Percentiles rank a stretch among this genome's conserved stretches.
Evolutionary conservation across 1,139 yeast species (phyloP).

Genomic region (Geotrichum australiense): DNA sequence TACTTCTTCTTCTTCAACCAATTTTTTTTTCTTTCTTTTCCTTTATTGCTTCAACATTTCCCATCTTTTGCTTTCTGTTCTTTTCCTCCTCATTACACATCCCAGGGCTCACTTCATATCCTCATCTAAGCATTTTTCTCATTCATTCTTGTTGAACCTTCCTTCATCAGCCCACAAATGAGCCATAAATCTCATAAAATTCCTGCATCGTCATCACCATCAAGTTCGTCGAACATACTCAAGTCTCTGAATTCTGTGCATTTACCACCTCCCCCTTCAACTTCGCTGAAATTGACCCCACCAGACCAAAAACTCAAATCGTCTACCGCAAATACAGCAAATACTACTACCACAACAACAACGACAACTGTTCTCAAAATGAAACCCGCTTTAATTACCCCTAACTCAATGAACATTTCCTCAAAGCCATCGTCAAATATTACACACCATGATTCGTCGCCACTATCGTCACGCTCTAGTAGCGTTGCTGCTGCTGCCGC

Average conservation of each 20-base stretch:
- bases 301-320: constrained; percentile 1
- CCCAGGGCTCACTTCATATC: too few species aligned
- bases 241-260: constrained; percentile 41
- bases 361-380: neutral
- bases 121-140: too few species aligned
- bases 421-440: neutral
- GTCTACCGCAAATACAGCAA: neutral
- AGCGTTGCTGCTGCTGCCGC: constrained; percentile 14
- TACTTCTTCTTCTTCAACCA: neutral
- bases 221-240: constrained; percentile 34
- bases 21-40: neutral
- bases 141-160: too few species aligned
- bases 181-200: neutral
- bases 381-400: constrained; percentile 4
- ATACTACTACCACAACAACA: neutral
- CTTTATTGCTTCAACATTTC: too few species aligned
- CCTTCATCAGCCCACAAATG: too few species aligned
- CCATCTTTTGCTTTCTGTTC: neutral
- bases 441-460: constrained; percentile 2
- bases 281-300: constrained; percentile 3
- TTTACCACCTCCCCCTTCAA: constrained; percentile 41
- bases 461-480: constrained; percentile 4
- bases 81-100: constrained; percentile 2
- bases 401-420: constrained; percentile 4
- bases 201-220: constrained; percentile 7